Conservation (phyloP, 1,139 yeast genomes). For the Yamadazyma songkhlaensis region DNA sequence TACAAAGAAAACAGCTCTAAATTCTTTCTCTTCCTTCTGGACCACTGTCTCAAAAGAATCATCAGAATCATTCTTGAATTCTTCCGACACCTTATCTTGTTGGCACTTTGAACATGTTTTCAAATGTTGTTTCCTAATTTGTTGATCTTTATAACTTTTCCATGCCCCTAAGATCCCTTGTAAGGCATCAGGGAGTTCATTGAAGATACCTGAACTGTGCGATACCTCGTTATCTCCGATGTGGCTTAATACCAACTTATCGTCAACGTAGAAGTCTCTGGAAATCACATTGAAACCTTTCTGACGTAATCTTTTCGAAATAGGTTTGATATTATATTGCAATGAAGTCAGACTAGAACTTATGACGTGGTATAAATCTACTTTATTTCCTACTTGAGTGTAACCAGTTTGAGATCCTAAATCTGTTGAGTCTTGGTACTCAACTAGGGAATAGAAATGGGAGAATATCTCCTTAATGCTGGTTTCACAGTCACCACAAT, state of each 20-base stretch:
- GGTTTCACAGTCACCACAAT: conserved; percentile 49
- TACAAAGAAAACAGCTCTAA: conserved; percentile 52
- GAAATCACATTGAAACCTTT: conserved; percentile 32
- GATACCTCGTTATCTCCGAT: not conserved
- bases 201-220: not conserved
- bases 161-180: conserved; percentile 13
- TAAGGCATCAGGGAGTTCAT: conserved; percentile 15
- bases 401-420: conserved; percentile 9
- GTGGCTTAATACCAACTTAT: conserved; percentile 6
- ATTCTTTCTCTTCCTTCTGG: conserved; percentile 26
- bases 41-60: conserved; percentile 27
- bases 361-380: conserved; percentile 19
- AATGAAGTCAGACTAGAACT: conserved; percentile 4
- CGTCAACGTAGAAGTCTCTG: conserved; percentile 30
- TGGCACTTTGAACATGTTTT: conserved; percentile 33
- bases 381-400: conserved; percentile 17
- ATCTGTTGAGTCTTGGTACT: conserved; percentile 10
- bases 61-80: conserved; percentile 2
- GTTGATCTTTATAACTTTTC: conserved; percentile 11
- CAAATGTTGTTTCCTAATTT: conserved; percentile 21
- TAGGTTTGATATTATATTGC: conserved; percentile 19
- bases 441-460: conserved; percentile 15
- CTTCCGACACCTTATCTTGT: conserved; percentile 11
- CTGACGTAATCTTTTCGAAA: conserved; percentile 21
- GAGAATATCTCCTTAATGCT: conserved; percentile 22